phyloP scores from a whole-genome alignment of 1,284 basidiomycete genomes.

The Puccinia triticina region DNA sequence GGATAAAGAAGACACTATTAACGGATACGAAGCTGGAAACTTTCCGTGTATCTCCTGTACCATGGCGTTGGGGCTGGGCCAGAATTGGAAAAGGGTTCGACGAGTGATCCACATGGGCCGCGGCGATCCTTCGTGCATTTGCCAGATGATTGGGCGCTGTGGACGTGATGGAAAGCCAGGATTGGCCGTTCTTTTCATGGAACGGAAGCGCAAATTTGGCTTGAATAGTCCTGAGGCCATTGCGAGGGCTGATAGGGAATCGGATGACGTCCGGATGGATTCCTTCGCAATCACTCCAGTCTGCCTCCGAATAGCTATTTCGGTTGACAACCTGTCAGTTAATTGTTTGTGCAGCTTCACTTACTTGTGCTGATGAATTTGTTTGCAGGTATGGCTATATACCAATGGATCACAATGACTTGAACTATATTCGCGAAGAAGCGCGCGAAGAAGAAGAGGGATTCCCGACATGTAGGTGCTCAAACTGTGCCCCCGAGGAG shows the following conservation, averaged over 20 bases:
- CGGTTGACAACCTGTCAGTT: neutral
- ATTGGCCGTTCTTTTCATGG: constrained; percentile 16
- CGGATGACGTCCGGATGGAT: constrained; percentile 9
- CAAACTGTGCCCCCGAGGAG: neutral
- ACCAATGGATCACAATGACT: neutral
- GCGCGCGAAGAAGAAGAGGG: neutral
- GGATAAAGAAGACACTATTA: no score
- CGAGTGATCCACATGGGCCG: no score
- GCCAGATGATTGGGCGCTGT: no score
- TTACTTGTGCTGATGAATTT: neutral
- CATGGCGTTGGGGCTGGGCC: no score
- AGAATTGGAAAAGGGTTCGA: no score
- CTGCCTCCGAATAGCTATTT: neutral
- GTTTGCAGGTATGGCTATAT: neutral
- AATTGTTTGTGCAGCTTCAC: neutral
- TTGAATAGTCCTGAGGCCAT: neutral
- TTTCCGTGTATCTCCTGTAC: no score
- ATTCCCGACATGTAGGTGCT: neutral
- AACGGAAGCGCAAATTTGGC: neutral
- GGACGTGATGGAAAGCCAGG: neutral
- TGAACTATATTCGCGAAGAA: neutral
- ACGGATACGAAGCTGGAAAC: no score
- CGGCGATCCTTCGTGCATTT: no score
- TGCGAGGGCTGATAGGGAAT: neutral
- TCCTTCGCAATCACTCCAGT: constrained; percentile 2